phyloP scores from a whole-genome alignment of 148 eudicot species.

The Chenopodium suecicum region DNA sequence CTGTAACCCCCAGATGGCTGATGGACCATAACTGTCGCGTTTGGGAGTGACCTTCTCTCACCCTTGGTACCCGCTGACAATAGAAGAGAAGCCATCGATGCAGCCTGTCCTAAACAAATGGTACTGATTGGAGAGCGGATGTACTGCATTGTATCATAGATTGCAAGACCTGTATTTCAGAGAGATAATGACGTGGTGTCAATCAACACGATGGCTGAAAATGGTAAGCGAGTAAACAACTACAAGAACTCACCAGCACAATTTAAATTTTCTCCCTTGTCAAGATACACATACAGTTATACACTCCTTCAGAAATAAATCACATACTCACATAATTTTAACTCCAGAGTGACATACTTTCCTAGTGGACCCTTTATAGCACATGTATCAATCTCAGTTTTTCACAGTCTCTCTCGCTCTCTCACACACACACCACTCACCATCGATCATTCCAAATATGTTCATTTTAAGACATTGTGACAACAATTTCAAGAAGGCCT shows the following conservation, averaged over 20 bases:
- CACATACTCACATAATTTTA: not conserved
- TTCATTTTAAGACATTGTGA: not conserved
- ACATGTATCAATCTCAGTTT: too few species aligned
- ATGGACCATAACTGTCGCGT: conserved; percentile 89
- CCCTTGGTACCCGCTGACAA: conserved; percentile 94
- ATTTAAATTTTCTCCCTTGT: not conserved
- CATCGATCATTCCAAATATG: not conserved
- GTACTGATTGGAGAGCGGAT: conserved; percentile 90
- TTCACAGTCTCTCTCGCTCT: too few species aligned
- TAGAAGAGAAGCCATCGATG: conserved; percentile 94
- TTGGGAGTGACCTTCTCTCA: conserved; percentile 84
- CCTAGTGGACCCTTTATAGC: not conserved
- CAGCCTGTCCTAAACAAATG: conserved; percentile 94
- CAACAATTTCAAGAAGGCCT: too few species aligned
- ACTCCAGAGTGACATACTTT: not conserved
- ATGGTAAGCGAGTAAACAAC: not conserved
- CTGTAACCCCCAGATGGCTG: conserved; percentile 99
- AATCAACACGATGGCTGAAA: not conserved
- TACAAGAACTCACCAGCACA: not conserved
- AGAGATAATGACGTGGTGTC: conserved; percentile 3
- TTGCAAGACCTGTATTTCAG: conserved; percentile 75
- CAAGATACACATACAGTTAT: not conserved
- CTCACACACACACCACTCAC: not conserved
- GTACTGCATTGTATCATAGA: conserved; percentile 98
- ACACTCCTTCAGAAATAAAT: not conserved